Evolutionary conservation across 805 yeast genomes (phyloP), one percentile per base, ranked within the genome.

Genomic region (Saturnispora besseyi): DNA sequence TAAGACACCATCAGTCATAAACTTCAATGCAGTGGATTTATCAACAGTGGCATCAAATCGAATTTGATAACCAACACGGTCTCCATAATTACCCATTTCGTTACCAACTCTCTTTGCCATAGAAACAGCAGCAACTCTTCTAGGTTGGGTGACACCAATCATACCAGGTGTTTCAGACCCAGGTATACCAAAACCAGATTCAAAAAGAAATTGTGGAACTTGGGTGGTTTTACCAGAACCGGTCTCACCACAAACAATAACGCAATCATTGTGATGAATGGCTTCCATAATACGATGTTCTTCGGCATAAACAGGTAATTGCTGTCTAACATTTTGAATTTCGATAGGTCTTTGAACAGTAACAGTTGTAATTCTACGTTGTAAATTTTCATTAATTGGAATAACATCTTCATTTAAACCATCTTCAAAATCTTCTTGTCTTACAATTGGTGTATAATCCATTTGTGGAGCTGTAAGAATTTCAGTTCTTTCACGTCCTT

Each of bases 171-270:
- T 78, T 7, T 79, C 79, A 6, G 79, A 69, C 7, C 75, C 73
- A 6, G 63, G 57, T 41, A 68, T 64, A 5, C 96, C 97, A 62
- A 84, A 91, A 1, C 98, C 98, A 0, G 96, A 79, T 66, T 93
- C 99, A 61, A 81, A 88, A 42, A 93, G 67, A 60, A 93, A 93
- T 63, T 93, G 99, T 0, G 99, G 99, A 5, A 93, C 90, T 67
- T 93, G 99, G 0, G 99, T 93, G 1, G 99, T 93, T 65, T 93
- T 93, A 67, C 99, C 99, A 2, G 97, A 89, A 59, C 99, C 99
- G 1, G 99, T 93, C 59, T 90, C 98, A 73, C 99, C 99, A 70
- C 97, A 91, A 26, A 93, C 75, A 12, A 93, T 83, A 0, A 90
- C 81, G 53, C 91, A 84, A 59, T 90, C 96, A 61, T 91, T 86